A percentile compares a stretch with the other conserved stretches of the same genome.
phyloP scores from a whole-genome alignment of 2,329 filamentous ascomycete genomes.

The Ophiocordyceps camponoti-floridani region DNA sequence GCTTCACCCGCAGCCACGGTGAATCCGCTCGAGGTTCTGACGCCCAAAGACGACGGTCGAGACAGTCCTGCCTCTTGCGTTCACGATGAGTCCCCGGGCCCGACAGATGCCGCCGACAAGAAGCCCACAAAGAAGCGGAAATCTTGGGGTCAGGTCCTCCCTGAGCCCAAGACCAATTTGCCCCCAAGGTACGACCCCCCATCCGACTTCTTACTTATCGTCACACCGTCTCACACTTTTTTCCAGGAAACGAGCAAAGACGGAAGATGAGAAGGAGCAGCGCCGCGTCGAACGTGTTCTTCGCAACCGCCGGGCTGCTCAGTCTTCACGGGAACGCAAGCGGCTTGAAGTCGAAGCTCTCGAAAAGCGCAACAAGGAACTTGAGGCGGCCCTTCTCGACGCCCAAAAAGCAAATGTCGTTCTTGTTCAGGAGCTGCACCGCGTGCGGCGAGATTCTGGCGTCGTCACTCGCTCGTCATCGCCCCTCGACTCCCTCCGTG shows the following conservation, averaged over 20 bases:
- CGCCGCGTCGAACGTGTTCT: slow-evolving; percentile 93
- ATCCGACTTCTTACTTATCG: no score
- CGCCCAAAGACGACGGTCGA: slow-evolving; percentile 21
- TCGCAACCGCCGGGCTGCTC: slow-evolving; percentile 84
- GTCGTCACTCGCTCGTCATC: slow-evolving; percentile 21
- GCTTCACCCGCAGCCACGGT: slow-evolving; percentile 17
- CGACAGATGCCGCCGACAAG: slow-evolving; percentile 29
- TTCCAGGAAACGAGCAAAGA: slow-evolving; percentile 84
- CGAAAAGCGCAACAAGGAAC: slow-evolving; percentile 54
- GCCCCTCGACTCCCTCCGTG: slow-evolving; percentile 22
- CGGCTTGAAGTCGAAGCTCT: slow-evolving; percentile 74
- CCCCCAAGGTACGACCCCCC: slow-evolving; percentile 67
- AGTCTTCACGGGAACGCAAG: slow-evolving; percentile 92
- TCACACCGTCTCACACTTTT: background rate
- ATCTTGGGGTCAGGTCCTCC: slow-evolving; percentile 95
- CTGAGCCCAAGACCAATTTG: slow-evolving; percentile 89
- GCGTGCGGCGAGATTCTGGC: slow-evolving; percentile 25
- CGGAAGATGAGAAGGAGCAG: slow-evolving; percentile 97
- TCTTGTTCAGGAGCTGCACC: slow-evolving; percentile 30
- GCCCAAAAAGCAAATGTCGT: slow-evolving; percentile 35
- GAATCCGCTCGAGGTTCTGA: slow-evolving; percentile 31
- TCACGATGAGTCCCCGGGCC: slow-evolving; percentile 7
- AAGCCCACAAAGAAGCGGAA: slow-evolving; percentile 85
- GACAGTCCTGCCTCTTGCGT: slow-evolving; percentile 6
- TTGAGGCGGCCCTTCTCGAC: slow-evolving; percentile 42